These are phyloP conservation scores for Cyanidiococcus yangmingshanensis DNA, from an alignment of 23 red algal genomes.

Conservation along the genomic window DNA sequence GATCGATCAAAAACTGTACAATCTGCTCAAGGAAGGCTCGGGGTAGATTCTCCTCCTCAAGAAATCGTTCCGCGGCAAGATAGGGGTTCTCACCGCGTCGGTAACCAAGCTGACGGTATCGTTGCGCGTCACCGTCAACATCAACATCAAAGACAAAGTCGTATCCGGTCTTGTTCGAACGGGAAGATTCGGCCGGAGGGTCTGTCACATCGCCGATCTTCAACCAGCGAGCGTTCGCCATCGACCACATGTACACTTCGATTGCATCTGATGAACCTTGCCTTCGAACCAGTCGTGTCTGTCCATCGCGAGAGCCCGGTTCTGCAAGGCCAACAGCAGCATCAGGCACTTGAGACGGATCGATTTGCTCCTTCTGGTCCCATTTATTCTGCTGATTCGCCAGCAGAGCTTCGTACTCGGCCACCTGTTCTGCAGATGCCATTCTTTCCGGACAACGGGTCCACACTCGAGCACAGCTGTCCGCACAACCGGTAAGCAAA, in stretches of 20 bases:
- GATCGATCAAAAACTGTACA: slow-evolving; percentile 73
- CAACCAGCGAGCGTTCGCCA: slow-evolving; percentile 40
- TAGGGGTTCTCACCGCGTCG: slow-evolving; percentile 92
- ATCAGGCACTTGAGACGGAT: slow-evolving; percentile 43
- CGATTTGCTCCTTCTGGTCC: slow-evolving; percentile 25
- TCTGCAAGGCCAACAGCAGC: slow-evolving; percentile 32
- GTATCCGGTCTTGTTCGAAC: slow-evolving; percentile 27
- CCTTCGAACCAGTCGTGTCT: slow-evolving; percentile 62
- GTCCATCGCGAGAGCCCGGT: slow-evolving; percentile 64
- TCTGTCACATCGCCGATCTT: slow-evolving; percentile 95
- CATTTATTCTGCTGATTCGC: slow-evolving; percentile 33
- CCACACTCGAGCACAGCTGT: slow-evolving; percentile 6
- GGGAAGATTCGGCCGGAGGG: slow-evolving; percentile 5
- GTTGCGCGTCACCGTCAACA: slow-evolving; percentile 31
- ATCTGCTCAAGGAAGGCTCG: slow-evolving; percentile 82
- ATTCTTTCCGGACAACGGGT: slow-evolving; percentile 7
- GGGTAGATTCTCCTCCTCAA: slow-evolving; percentile 51
- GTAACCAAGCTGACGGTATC: slow-evolving; percentile 68
- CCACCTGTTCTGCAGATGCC: slow-evolving; percentile 41
- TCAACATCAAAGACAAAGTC: slow-evolving; percentile 99
- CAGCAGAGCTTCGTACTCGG: slow-evolving; percentile 46
- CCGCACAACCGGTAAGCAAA: slow-evolving; percentile 11
- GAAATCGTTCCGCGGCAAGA: slow-evolving; percentile 79
- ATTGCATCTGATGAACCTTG: slow-evolving; percentile 21
- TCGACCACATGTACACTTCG: slow-evolving; percentile 91